These are phyloP conservation scores for Megacollybia marginata DNA, from an alignment of 768 basidiomycete species.

Conservation along the genomic window DNA sequence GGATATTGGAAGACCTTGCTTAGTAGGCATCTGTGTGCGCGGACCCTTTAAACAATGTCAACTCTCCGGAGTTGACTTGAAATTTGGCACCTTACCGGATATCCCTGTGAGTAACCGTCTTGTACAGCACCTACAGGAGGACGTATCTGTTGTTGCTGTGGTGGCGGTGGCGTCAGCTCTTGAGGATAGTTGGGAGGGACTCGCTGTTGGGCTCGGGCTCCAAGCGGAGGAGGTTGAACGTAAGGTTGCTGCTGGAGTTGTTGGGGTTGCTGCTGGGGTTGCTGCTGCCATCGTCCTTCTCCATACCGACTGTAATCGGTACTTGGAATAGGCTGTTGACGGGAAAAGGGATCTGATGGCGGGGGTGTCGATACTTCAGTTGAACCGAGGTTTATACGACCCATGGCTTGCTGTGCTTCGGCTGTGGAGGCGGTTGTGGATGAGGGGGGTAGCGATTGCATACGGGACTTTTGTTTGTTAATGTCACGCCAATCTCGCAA, in stretches of 20 bases:
- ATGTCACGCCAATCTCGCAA: constrained; percentile 89
- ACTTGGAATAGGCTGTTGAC: constrained; percentile 21
- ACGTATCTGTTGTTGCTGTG: constrained; percentile 20
- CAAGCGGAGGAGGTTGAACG: constrained; percentile 20
- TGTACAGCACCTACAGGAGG: constrained; percentile 22
- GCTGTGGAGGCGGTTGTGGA: constrained; percentile 24
- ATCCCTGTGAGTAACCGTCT: constrained; percentile 24
- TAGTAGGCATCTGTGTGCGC: constrained; percentile 10
- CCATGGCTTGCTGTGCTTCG: constrained; percentile 29
- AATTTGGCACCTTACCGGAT: constrained; percentile 23
- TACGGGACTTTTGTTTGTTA: constrained; percentile 52
- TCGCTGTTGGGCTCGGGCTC: constrained; percentile 28
- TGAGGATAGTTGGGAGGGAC: constrained; percentile 41
- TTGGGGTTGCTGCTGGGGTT: constrained; percentile 25
- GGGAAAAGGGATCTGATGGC: constrained; percentile 28
- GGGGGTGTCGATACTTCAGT: constrained; percentile 19
- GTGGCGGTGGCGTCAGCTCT: constrained; percentile 20
- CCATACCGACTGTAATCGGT: constrained; percentile 2
- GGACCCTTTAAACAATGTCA: constrained; percentile 13
- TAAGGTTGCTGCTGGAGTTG: constrained; percentile 23
- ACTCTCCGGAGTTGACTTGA: background rate
- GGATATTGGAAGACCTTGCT: background rate
- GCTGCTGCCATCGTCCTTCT: constrained; percentile 25
- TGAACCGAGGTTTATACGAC: constrained; percentile 36
- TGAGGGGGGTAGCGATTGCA: constrained; percentile 23